Conservation (phyloP, 345 rosid genomes). For the Limnanthes douglasii region DNA sequence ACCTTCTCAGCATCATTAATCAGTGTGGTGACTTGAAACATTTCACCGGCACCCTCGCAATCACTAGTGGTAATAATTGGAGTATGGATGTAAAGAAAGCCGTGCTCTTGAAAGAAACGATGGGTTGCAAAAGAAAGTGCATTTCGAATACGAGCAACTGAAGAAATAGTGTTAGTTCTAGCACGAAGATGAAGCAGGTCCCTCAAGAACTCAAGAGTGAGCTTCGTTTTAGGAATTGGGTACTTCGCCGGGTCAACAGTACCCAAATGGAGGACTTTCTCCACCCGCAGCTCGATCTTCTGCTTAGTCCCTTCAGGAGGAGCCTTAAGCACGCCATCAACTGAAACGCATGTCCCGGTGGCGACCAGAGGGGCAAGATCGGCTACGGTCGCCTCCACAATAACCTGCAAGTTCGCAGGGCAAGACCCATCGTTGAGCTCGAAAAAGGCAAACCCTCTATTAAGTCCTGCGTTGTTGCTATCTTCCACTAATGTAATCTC, state of each 20-base stretch:
- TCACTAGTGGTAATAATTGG: slow-evolving; percentile 89
- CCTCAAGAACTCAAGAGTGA: slow-evolving; percentile 68
- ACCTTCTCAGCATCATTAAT: slow-evolving; percentile 46
- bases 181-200: slow-evolving; percentile 72
- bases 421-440: slow-evolving; percentile 90
- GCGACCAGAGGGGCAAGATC: slow-evolving; percentile 46
- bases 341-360: slow-evolving; percentile 71
- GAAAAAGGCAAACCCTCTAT: slow-evolving; percentile 76
- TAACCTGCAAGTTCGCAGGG: slow-evolving; percentile 79
- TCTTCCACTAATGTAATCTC: too few relatives aligned
- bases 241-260: slow-evolving; percentile 54
- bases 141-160: slow-evolving; percentile 77
- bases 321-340: slow-evolving; percentile 52
- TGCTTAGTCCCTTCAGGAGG: slow-evolving; percentile 78
- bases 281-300: slow-evolving; percentile 78
- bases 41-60: slow-evolving; percentile 97
- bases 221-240: slow-evolving; percentile 76
- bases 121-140: slow-evolving; percentile 86
- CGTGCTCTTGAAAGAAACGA: slow-evolving; percentile 64
- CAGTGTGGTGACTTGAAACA: slow-evolving; percentile 92
- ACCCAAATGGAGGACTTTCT: slow-evolving; percentile 43
- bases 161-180: slow-evolving; percentile 70
- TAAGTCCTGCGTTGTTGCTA: too few relatives aligned
- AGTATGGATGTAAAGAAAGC: slow-evolving; percentile 63
- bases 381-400: slow-evolving; percentile 42